Base-by-base conservation (phyloP, 2,329 filamentous ascomycete genomes). In the Sporothrix sp. region DNA sequence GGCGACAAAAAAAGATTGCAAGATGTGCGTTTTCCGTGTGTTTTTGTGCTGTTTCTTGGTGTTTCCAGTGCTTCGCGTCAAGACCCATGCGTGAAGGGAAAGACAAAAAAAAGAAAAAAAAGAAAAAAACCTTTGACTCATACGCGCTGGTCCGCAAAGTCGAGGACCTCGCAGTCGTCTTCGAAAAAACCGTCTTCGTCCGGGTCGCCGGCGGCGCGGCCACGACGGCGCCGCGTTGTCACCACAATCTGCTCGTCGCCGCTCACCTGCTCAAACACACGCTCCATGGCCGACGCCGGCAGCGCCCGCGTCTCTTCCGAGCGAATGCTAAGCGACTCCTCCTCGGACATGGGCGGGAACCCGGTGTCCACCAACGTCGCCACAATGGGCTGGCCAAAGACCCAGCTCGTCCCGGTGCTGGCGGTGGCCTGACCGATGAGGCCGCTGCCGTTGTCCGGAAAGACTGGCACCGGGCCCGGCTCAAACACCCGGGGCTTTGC, bases 151-250 rank as follows among this genome's bases (percentile, higher is more conserved):
- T 81, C 79, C 21, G 88, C 86, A 75, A 93, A 94, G 68, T 95
- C 88, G 56, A 95, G 75, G 52, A 95, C 85, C 64, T 95, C 88
- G 58, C 87, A 93, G 62, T 94, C 89, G 63, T 95, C 87, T 67
- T 95, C 89, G 60, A 95, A 95, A 66, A 95, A 94, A 2, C 84
- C 85, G 50, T 84, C 81, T 52, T 87, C 84, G 1, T 51, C 52
- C 10, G 66, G 63, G 37, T 43, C 52, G 10, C 48, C 40, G 18
- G 27, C 16, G 7, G 72, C 70, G 36, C 75, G 79, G 59, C 79
- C 78, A 53, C 86, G 79, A 48, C 85, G 75, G 54, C 87, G 76
- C 2, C 87, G 91, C 14, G 86, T 94, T 16, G 91, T 82, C 38
- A 94, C 84, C 54, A 93, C 84, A 65, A 90, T 82, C 67, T 88